Evolutionary conservation across 192 early-diverging fungal species (phyloP), one percentile per base, ranked within the genome.

Genomic region (Coemansia sp.): DNA sequence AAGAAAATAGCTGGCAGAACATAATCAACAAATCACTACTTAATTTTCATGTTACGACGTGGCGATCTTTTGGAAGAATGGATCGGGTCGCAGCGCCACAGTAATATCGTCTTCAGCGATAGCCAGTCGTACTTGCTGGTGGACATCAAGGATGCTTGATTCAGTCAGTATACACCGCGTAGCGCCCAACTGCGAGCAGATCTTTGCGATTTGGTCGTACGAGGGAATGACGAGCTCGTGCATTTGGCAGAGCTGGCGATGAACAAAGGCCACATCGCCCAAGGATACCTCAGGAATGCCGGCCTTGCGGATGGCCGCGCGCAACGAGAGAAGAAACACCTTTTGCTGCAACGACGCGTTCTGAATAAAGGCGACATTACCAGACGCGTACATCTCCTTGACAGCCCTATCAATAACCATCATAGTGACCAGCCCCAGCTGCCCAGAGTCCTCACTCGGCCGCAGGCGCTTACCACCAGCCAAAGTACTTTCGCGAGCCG

Each of bases 321-420:
- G 78, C 35, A 95, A 62, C 0, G 92, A 82, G 1, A 95, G 84
- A 35, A 98, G 65, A 65, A 96, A 96, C 20, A 98, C 43, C 70
- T 94, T 92, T 65, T 96, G 95, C 62, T 95, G 93, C 39, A 89
- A 58, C 5, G 89, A 89, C n/a, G 87, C 88, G 29, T 77, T 75
- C 66, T 87, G 82, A 30, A 98, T 84, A 68, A 92, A 87, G 4
- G 89, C 75, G 0, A 94, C 86, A 30, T 86, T 81, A 1, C 92
- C 86, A 8, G 95, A 93, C 3, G 87, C 82, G 71, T 90, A 93
- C 90, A 98, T 92, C 67, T 96, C 93, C 67, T 89, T 91, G 65
- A 95, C 85, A 0, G 92, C 95, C 22, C 87, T 84, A 53, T 93
- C 86, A 35, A 94, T 90, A 16, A 89, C 85, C 40, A 78, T 74